Percentiles rank a stretch among this genome's conserved stretches.
phyloP scores from a whole-genome alignment of 2,329 filamentous ascomycete genomes.

The Trichophyton schoenleinii region DNA sequence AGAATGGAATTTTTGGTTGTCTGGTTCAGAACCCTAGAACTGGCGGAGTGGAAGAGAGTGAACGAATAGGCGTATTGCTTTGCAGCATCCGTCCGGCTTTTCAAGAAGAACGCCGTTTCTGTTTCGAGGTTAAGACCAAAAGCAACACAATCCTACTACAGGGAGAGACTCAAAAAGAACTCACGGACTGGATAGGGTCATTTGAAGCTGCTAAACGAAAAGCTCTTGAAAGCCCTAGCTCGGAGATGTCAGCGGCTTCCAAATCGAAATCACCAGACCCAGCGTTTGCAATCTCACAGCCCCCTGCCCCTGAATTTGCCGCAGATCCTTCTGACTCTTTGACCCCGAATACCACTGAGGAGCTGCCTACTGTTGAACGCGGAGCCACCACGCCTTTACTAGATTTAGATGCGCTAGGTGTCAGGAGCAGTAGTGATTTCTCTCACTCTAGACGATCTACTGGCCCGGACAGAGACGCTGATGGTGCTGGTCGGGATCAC shows the following conservation, averaged over 20 bases:
- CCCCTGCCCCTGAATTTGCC: slow-evolving; percentile 80
- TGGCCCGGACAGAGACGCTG: slow-evolving; percentile 49
- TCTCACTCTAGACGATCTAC: slow-evolving; percentile 38
- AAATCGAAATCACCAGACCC: slow-evolving; percentile 44
- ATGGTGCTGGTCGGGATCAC: slow-evolving; percentile 62
- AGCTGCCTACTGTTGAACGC: slow-evolving; percentile 46
- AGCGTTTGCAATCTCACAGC: slow-evolving; percentile 84
- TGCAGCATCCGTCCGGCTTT: slow-evolving; percentile 87
- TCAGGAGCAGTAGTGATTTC: slow-evolving; percentile 63
- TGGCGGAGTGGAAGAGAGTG: slow-evolving; percentile 82
- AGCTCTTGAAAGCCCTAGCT: slow-evolving; percentile 63
- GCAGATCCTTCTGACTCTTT: slow-evolving; percentile 62
- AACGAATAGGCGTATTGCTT: slow-evolving; percentile 87
- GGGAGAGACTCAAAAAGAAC: slow-evolving; percentile 78
- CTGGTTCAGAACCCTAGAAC: slow-evolving; percentile 67
- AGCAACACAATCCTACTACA: slow-evolving; percentile 80
- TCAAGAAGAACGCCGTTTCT: slow-evolving; percentile 86
- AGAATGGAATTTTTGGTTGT: slow-evolving; percentile 92
- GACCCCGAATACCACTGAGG: slow-evolving; percentile 41
- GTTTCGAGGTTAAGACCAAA: slow-evolving; percentile 97
- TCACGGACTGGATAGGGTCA: slow-evolving; percentile 88
- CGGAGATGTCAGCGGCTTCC: slow-evolving; percentile 33
- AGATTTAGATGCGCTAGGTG: slow-evolving; percentile 44
- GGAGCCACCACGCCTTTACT: slow-evolving; percentile 54
- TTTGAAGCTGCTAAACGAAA: slow-evolving; percentile 92